phyloP scores from a whole-genome alignment of 148 eudicot genomes.

The Rhododendron ferrugineum region DNA sequence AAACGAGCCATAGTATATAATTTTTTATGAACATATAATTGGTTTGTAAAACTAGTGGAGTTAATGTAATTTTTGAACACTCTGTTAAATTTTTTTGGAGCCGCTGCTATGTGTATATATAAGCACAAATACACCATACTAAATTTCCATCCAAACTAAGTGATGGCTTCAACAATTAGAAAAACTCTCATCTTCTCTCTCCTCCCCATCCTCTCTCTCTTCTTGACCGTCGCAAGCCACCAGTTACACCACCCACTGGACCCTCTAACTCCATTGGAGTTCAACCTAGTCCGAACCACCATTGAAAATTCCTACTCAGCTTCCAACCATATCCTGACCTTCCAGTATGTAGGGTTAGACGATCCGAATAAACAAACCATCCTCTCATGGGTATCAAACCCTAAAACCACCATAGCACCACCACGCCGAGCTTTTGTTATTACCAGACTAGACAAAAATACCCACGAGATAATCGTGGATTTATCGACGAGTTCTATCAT shows the following conservation, averaged over 20 bases:
- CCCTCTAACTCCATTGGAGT: slow-evolving; percentile 36
- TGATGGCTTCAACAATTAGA: neutral
- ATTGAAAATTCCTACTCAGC: slow-evolving; percentile 10
- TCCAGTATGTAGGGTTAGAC: slow-evolving; percentile 46
- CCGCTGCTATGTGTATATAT: neutral
- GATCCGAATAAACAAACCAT: slow-evolving; percentile 33
- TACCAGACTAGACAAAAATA: slow-evolving; percentile 19
- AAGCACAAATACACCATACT: neutral
- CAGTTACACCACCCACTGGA: slow-evolving; percentile 32
- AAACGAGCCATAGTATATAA: no score
- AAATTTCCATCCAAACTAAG: neutral
- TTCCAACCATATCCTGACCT: slow-evolving; percentile 19
- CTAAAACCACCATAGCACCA: neutral
- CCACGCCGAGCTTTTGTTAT: slow-evolving; percentile 36
- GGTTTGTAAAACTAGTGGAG: no score
- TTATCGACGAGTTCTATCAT: slow-evolving; percentile 11
- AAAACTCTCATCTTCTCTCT: neutral
- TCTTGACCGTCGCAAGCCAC: neutral
- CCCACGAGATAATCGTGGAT: slow-evolving; percentile 39
- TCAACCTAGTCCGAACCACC: slow-evolving; percentile 29
- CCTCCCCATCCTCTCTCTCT: neutral
- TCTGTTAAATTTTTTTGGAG: no score
- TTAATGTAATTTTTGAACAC: no score
- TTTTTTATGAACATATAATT: no score
- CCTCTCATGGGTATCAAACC: slow-evolving; percentile 19